Base-by-base conservation (phyloP, 2,329 filamentous ascomycete genomes). In the Colletotrichum sp. region DNA sequence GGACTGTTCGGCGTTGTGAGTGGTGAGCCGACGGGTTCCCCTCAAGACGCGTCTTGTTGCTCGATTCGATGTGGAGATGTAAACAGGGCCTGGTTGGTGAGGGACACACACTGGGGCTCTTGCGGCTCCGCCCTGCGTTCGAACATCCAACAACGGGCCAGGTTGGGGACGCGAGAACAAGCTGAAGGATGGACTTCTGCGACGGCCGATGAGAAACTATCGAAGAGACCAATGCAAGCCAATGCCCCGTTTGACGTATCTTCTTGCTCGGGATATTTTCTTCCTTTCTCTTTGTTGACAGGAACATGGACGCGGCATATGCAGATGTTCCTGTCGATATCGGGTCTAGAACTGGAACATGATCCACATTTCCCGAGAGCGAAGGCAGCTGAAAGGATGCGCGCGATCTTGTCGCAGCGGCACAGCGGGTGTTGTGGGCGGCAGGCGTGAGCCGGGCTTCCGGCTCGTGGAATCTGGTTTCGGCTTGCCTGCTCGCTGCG, bases 401-500 rank as follows among this genome's bases (percentile, higher is more conserved):
- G 39, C 68, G 39, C 68, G 72, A 68, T 75, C 67, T 34, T 32
- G 64, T 69, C 24, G 30, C 16, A 13, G 52, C 15, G 8, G 64
- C n/a, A 36, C 55, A 39, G 9, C 26, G 57, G 32, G 26, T 26
- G 59, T 73, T 36, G 70, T 76, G 21, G 44, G 52, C 69, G 63
- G 39, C 57, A 24, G 34, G 64, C 59, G 26, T 59, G 26, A 73
- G 64, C 72, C 67, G 72, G 68, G n/a, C 68, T 66, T 71, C 64
- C 73, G 73, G 70, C 64, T 68, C 69, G 55, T 49, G 63, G 55
- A 52, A 34, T 34, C 36, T 44, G 30, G 16, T 57, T 21, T 60
- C 57, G 21, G 26, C 26, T 32, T 16, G 16, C 57, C 15, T 30
- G 57, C 59, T 62, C 8, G 57, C 69, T 76, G 73, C 73, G 15